Percentiles rank a stretch among this genome's conserved stretches.
These are phyloP conservation scores for Mortierella sp. DNA, from an alignment of 371 early-diverging fungal genomes.

Conservation along the genomic window DNA sequence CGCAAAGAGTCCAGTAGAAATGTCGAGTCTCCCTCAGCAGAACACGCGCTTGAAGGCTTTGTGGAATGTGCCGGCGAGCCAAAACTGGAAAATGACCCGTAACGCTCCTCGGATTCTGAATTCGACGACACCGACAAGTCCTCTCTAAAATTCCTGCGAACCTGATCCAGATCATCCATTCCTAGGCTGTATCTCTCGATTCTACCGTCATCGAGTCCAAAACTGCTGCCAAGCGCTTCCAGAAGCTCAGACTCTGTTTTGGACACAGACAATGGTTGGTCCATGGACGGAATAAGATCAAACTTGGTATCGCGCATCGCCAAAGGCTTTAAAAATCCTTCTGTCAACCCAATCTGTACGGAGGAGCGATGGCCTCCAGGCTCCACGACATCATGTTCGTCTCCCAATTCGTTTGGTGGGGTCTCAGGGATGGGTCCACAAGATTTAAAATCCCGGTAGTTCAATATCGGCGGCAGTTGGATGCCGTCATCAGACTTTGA, in stretches of 20 bases:
- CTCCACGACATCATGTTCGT: neutral
- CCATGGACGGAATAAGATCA: neutral
- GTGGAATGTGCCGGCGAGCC: slow-evolving; percentile 13
- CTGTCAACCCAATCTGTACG: neutral
- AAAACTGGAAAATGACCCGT: neutral
- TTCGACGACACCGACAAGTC: slow-evolving; percentile 1
- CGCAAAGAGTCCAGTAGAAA: slow-evolving; percentile 58
- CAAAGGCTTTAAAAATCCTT: neutral
- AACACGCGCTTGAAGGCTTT: slow-evolving; percentile 7
- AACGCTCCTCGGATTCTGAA: slow-evolving; percentile 10
- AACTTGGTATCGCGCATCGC: neutral
- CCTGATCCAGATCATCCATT: neutral
- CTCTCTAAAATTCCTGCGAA: neutral
- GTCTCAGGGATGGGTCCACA: neutral
- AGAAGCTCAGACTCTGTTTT: slow-evolving; percentile 3
- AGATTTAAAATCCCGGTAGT: slow-evolving; percentile 14
- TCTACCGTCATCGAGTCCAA: neutral
- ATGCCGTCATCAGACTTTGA: slow-evolving; percentile 10
- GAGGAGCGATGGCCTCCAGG: neutral
- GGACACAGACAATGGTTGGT: slow-evolving; percentile 5
- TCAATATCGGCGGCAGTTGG: slow-evolving; percentile 2
- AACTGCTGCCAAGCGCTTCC: neutral
- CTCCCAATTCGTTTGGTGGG: slow-evolving; percentile 7
- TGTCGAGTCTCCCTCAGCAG: slow-evolving; percentile 33
- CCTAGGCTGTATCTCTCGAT: no score